Base-by-base conservation (phyloP, 306 rosid genomes). In the Corylus heterophylla region DNA sequence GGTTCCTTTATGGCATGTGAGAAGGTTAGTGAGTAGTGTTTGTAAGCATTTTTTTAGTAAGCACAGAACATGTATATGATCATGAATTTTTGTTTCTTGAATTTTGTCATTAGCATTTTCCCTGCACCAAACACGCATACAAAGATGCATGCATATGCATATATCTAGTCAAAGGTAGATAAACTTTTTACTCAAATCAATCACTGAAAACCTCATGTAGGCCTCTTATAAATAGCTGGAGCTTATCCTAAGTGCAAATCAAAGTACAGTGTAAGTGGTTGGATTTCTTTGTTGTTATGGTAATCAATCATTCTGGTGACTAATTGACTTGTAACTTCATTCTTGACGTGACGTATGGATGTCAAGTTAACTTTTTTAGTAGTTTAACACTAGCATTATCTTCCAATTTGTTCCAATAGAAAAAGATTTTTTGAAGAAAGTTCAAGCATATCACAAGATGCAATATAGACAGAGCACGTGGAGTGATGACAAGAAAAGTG, bases 1-100 rank as follows among this genome's bases (percentile, higher is more conserved):
- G 90, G 95, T 85, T 90, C 96, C 47, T 79, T 88, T 78, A 84
- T 89, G 68, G 97, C 99, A 37, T 96, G 99, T 87, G 98, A 89
- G 82, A 96, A 96, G 98, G 99, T 95, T 70, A 50, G 92, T 87
- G 27, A 42, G 58, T 31, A 56, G 37, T 55, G 68, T 71, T 59
- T 25, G 56, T 16, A 52, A 50, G 31, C 76, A 12, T 78, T 83
- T 16, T 78, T 48, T 54, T 49, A 54, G 42, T 55, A 72, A 72
- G 63, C 4, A n/a, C 35, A 5, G 12, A 29, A 20, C 22, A 59
- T 13, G 5, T 44, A 4, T 66, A 27, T 67, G 74, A 7, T 39
- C 73, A 50, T 59, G 25, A 35, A 20, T 62, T 72, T 52, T 27
- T 35, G 52, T 49, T 16, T 73, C 35, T 45, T 73, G 45, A 5